Base-by-base conservation (phyloP, 495 filamentous ascomycete species). In the Hypoxylon lenormandii region DNA sequence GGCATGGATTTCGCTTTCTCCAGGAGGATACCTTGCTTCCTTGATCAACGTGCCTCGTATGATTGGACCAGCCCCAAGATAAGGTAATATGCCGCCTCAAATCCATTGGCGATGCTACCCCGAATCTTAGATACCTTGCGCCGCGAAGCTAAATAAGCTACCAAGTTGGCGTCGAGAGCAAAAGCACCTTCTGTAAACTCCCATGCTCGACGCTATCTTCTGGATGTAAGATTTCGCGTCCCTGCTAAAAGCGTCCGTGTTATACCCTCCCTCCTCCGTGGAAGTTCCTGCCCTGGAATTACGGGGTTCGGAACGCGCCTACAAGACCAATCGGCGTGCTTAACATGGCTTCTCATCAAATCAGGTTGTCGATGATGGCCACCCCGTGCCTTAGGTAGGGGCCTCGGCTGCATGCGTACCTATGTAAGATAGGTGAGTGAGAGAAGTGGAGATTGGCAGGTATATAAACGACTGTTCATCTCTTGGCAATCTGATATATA, bases 41-140 rank as follows among this genome's bases (percentile, higher is more conserved):
- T 26, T 56, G 47, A 30, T 45, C 63, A 67, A 67, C 69, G 69
- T 72, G 69, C 58, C 57, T 43, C 15, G 43, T 48, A 59, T 72
- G 69, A 72, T 72, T 72, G 69, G 69, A 50, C 48, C 21, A 46
- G 58, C 62, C 3, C 63, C 57, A 53, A 66, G 68, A 71, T 71
- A 66, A 66, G 66, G 36, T 28, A 61, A 45, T 13, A 55, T 28
- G 28, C 16, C 16, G 58, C 52, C 60, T 61, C 55, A 21, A 60
- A 1, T 30, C 8, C n/a, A n/a, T n/a, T n/a, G n/a, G n/a, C 28
- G 28, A 64, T 70, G 37, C 49, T 46, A 70, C 60, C 22, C 15
- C 6, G 48, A 55, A 60, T 60, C 49, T n/a, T n/a, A n/a, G n/a
- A n/a, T 50, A 26, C 28, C 50, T 26, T 42, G 22, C 45, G 56